Percentiles rank a stretch among this genome's conserved stretches.
Evolutionary conservation across 129 eudicot species (phyloP).

Genomic region (Deinandra increscens): DNA sequence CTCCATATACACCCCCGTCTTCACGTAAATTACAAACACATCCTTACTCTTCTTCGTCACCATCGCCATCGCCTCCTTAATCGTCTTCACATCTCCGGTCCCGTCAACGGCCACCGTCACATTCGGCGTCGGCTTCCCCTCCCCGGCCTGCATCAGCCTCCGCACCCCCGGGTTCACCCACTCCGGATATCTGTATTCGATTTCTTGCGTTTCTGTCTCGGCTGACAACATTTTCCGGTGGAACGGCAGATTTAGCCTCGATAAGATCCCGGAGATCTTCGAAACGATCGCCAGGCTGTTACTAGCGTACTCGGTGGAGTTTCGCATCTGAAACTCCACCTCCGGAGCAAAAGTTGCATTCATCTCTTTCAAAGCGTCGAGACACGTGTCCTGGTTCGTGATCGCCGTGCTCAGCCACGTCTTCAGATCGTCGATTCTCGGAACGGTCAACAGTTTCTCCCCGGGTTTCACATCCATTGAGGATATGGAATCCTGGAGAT

Average conservation of each 20-base stretch:
- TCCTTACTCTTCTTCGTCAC: constrained; percentile 51
- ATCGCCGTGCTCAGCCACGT: constrained; percentile 72
- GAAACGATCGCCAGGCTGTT: constrained; percentile 80
- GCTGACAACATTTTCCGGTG: constrained; percentile 59
- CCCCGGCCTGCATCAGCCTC: constrained; percentile 48
- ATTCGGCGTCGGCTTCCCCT: constrained; percentile 36
- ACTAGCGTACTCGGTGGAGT: constrained; percentile 62
- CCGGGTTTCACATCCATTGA: constrained; percentile 29
- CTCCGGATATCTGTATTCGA: constrained; percentile 60
- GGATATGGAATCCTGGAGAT: constrained; percentile 46
- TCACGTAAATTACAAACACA: constrained; percentile 59
- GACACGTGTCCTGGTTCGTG: constrained; percentile 77
- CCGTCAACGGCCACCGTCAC: constrained; percentile 80
- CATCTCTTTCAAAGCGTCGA: constrained; percentile 54
- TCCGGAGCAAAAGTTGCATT: constrained; percentile 38
- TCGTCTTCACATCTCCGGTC: constrained; percentile 49
- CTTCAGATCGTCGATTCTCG: constrained; percentile 43
- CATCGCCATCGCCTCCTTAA: constrained; percentile 58
- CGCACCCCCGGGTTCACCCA: constrained; percentile 61
- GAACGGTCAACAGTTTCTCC: background rate
- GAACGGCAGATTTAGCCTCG: constrained; percentile 43
- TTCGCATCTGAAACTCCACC: constrained; percentile 28
- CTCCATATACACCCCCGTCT: constrained; percentile 61
- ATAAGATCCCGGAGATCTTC: constrained; percentile 43
- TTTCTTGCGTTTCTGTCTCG: too few species aligned